These are phyloP conservation scores for Penicillium sp. DNA, from an alignment of 2,329 filamentous ascomycete genomes.

Conservation along the genomic window DNA sequence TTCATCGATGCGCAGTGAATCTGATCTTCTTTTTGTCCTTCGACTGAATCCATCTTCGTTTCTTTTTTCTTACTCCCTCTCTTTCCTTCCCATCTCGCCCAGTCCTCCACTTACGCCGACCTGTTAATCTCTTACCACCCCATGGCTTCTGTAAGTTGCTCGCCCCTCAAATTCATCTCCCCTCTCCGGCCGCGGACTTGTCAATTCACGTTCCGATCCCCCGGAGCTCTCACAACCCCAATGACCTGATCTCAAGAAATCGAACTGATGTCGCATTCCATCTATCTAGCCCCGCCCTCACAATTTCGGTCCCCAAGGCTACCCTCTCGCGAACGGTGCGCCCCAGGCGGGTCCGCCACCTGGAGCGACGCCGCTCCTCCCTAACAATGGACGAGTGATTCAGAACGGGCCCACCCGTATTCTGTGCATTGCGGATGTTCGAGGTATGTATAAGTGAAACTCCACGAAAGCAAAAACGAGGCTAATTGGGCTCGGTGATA, in stretches of 20 bases:
- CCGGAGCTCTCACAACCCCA: conserved; percentile 17
- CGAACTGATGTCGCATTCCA: conserved; percentile 22
- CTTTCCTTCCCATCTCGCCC: conserved; percentile 10
- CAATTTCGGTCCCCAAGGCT: conserved; percentile 45
- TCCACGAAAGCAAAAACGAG: background rate
- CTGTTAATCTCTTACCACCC: conserved; percentile 15
- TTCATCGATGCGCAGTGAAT: conserved; percentile 23
- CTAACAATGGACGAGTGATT: conserved; percentile 52
- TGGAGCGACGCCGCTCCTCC: conserved; percentile 49
- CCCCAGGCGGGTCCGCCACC: conserved; percentile 42
- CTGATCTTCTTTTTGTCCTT: conserved; percentile 21
- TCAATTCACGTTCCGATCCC: conserved; percentile 13
- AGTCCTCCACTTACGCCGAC: background rate
- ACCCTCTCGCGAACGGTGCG: conserved; percentile 49
- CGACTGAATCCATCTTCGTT: conserved; percentile 4
- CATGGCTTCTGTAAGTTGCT: conserved; percentile 51
- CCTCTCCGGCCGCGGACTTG: conserved; percentile 15
- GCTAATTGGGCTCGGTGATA: conserved; percentile 18
- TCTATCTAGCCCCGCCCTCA: conserved; percentile 43
- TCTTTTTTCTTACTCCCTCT: conserved; percentile 4
- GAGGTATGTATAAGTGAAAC: conserved; percentile 38
- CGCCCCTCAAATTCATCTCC: conserved; percentile 12
- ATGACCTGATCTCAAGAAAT: background rate
- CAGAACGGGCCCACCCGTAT: conserved; percentile 49
- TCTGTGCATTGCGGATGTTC: conserved; percentile 52